Percentiles rank a stretch among this genome's conserved stretches.
These are phyloP conservation scores for Acorus gramineus DNA, from an alignment of 106 monocot genomes.

Conservation along the genomic window DNA sequence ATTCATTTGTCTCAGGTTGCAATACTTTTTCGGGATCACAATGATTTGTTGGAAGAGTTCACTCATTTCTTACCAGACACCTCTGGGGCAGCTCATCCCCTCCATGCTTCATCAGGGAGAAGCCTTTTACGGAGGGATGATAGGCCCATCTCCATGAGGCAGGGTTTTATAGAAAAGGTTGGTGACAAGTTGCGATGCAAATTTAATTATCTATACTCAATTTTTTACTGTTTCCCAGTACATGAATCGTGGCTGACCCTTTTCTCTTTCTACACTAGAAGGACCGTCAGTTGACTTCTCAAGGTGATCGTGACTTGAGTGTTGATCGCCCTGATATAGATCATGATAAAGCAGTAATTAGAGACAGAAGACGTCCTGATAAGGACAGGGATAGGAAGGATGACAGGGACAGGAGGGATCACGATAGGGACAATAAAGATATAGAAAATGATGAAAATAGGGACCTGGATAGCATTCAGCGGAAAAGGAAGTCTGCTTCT, in stretches of 20 bases:
- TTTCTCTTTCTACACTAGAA: slow-evolving; percentile 23
- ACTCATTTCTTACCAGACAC: slow-evolving; percentile 88
- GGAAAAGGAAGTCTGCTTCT: slow-evolving; percentile 40
- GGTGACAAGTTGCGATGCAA: too few species aligned
- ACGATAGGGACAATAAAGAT: slow-evolving; percentile 64
- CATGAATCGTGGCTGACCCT: too few species aligned
- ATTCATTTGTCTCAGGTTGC: slow-evolving; percentile 39
- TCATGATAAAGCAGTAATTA: slow-evolving; percentile 24
- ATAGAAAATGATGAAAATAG: slow-evolving; percentile 65
- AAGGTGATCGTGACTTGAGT: slow-evolving; percentile 59
- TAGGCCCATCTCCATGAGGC: slow-evolving; percentile 32
- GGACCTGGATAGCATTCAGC: slow-evolving; percentile 31
- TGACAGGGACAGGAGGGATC: slow-evolving; percentile 54
- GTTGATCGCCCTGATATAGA: slow-evolving; percentile 75
- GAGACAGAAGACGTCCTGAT: slow-evolving; percentile 49
- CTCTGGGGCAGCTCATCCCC: slow-evolving; percentile 26
- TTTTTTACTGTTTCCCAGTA: too few species aligned
- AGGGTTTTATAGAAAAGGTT: slow-evolving; percentile 41
- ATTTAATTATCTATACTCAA: too few species aligned
- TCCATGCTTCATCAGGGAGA: slow-evolving; percentile 36
- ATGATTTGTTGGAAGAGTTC: slow-evolving; percentile 90
- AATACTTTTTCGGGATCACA: slow-evolving; percentile 54
- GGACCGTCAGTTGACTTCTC: slow-evolving; percentile 45
- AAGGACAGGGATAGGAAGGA: slow-evolving; percentile 81
- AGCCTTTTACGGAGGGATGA: slow-evolving; percentile 49